Evolutionary conservation across 2,329 filamentous ascomycete species (phyloP).

Genomic region (Hypoxylon sp.): DNA sequence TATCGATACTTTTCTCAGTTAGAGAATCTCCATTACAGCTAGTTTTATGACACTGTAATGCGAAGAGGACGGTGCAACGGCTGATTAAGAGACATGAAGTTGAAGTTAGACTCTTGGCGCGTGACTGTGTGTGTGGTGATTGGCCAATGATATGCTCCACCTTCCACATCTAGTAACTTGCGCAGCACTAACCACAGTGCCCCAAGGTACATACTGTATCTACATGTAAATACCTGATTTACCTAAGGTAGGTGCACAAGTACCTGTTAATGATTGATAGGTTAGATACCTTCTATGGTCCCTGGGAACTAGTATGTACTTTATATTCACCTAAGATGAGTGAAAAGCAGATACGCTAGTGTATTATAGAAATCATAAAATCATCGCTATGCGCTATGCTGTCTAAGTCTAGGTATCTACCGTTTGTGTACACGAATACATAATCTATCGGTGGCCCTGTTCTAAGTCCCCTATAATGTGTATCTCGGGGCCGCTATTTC

Average conservation of each 20-base stretch:
- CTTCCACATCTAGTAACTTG: constrained; percentile 21
- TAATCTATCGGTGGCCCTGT: constrained; percentile 39
- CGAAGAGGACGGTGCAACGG: background rate
- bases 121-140: constrained; percentile 12
- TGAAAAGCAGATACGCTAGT: background rate
- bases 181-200: background rate
- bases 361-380: background rate
- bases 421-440: constrained; percentile 9
- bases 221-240: too few species aligned
- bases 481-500: constrained; percentile 42
- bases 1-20: too few species aligned
- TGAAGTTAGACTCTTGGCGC: constrained; percentile 1
- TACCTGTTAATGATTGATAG: too few species aligned
- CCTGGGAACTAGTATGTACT: too few species aligned
- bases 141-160: constrained; percentile 7
- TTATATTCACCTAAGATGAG: too few species aligned
- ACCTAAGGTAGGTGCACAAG: too few species aligned
- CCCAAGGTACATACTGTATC: too few species aligned
- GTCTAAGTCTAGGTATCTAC: constrained; percentile 18
- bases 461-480: constrained; percentile 47
- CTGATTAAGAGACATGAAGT: constrained; percentile 18
- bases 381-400: constrained; percentile 6
- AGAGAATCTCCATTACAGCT: background rate
- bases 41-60: background rate
- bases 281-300: too few species aligned